A percentile compares a stretch with the other conserved stretches of the same genome.
Conservation (phyloP, 176 grass and related monocot genomes). For the Alloteropsis semialata region DNA sequence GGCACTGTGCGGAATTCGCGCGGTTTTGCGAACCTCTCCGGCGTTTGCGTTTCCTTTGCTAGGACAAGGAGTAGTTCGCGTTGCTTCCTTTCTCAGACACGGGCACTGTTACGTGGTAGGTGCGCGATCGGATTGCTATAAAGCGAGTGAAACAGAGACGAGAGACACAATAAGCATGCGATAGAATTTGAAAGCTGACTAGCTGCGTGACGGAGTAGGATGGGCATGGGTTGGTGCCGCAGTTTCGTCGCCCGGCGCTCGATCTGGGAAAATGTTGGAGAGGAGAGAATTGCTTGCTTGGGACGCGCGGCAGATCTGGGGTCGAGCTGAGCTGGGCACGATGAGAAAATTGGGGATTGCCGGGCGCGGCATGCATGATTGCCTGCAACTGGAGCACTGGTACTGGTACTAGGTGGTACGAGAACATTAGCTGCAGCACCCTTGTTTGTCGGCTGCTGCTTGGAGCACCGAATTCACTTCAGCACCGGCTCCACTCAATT, state of each 20-base stretch:
- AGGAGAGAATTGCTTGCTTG: neutral
- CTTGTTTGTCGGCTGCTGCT: neutral
- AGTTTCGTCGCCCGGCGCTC: neutral
- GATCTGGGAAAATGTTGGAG: neutral
- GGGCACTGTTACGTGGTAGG: neutral
- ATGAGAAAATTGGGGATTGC: neutral
- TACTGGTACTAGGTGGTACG: neutral
- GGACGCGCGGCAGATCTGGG: neutral
- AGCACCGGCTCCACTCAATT: neutral
- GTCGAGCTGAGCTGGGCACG: neutral
- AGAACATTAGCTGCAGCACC: neutral
- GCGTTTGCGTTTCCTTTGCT: neutral
- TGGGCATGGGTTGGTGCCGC: neutral
- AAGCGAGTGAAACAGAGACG: neutral
- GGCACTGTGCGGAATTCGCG: neutral
- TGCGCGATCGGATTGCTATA: neutral
- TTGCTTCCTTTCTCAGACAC: neutral
- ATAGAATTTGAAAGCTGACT: neutral
- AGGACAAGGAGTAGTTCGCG: neutral
- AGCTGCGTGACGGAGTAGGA: neutral
- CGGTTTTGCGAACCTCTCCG: neutral
- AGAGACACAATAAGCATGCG: neutral
- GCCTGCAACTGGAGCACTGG: neutral
- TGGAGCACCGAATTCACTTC: neutral
- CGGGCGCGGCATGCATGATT: slow-evolving; percentile 5